Evolutionary conservation across 306 rosid genomes (phyloP), one percentile per base, ranked within the genome.

Genomic region (Cajanus cajan): DNA sequence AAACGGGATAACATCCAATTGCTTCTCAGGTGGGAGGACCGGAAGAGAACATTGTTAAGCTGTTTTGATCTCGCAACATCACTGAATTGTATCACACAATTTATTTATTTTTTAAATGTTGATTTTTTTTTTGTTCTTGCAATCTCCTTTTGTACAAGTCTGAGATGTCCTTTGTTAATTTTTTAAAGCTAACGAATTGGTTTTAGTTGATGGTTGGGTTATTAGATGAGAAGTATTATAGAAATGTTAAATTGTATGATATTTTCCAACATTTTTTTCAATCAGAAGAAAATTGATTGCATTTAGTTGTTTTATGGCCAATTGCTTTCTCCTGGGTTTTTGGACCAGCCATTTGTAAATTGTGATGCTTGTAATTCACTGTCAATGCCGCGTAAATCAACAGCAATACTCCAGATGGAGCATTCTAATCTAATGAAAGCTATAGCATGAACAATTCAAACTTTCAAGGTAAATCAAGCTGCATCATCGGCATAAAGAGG

Each of bases 241-340:
- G 82, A 69, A 82, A 74, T 78, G 77, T 79, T 66, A 82, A n/a
- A 64, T 85, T 89, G 88, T 88, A 86, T 67, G 74, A 89, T 87
- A 52, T 78, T 80, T 72, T 84, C 59, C 48, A 19, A 77, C 78
- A 70, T 48, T 5, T 45, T 55, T 55, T 72, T 65, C 21, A 44
- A 36, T 78, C 21, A 68, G 54, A 74, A 58, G 34, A 65, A 68
- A 79, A 64, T 80, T 80, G 51, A 41, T 47, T 82, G 73, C 67
- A 73, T 77, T 63, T 24, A 70, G 73, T 83, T 48, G 80, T 54
- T 63, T 19, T 58, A 37, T 22, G 7, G 61, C 45, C 8, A 41
- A 9, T 19, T 76, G 67, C 19, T 47, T 76, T 15, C 25, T 39
- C 61, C 51, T 59, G 6, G 16, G 31, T 54, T 36, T 34, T 57